These are phyloP conservation scores for Escallonia rubra DNA, from an alignment of 129 eudicot species.

Conservation along the genomic window DNA sequence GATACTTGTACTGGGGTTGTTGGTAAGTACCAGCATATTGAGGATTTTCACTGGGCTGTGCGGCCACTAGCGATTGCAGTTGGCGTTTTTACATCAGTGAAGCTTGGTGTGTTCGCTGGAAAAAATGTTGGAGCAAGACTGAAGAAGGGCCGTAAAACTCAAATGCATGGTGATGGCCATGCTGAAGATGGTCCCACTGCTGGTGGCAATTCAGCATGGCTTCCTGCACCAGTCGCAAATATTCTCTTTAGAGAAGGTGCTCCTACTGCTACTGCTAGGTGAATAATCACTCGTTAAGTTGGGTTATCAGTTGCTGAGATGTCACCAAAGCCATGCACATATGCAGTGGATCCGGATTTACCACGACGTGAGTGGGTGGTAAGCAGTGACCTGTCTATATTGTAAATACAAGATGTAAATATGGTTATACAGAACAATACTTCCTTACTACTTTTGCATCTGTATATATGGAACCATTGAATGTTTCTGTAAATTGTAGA, in stretches of 20 bases:
- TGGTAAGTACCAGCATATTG: constrained; percentile 73
- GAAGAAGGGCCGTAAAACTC: constrained; percentile 29
- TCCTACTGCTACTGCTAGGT: constrained; percentile 36
- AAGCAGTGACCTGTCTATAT: not conserved
- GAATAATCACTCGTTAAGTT: not conserved
- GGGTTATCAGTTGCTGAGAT: not conserved
- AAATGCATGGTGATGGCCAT: constrained; percentile 18
- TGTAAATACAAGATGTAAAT: not conserved
- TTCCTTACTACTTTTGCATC: too few species aligned
- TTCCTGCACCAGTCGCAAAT: constrained; percentile 50
- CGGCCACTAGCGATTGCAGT: constrained; percentile 59
- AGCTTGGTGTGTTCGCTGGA: constrained; percentile 58
- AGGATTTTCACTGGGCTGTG: constrained; percentile 95
- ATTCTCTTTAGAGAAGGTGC: constrained; percentile 47
- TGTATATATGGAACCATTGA: too few species aligned
- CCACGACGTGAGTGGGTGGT: not conserved
- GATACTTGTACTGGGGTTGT: constrained; percentile 52
- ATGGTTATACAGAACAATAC: not conserved
- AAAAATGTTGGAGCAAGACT: constrained; percentile 31
- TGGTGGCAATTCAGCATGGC: constrained; percentile 57
- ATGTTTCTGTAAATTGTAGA: too few species aligned
- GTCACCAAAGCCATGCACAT: not conserved
- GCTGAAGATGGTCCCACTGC: constrained; percentile 41
- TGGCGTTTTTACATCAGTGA: constrained; percentile 52
- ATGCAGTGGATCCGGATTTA: not conserved